Evolutionary conservation across 1,139 yeast genomes (phyloP).

Genomic region (Spathaspora sp.): DNA sequence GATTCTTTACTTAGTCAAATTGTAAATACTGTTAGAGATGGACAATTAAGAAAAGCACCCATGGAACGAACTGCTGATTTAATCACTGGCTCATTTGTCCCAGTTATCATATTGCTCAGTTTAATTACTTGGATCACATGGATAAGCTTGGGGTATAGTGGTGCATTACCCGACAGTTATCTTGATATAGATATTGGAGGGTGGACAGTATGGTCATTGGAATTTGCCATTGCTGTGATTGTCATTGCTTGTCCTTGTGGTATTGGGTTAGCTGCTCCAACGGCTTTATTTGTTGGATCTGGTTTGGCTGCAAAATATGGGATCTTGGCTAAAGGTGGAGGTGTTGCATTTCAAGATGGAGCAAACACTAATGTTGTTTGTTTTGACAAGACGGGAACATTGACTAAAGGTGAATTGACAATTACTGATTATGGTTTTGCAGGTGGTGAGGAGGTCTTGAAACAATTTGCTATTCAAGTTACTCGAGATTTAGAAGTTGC

Average conservation of each 20-base stretch:
- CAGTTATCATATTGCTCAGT: conserved; percentile 61
- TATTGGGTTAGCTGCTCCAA: conserved; percentile 49
- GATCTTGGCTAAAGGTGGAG: conserved; percentile 79
- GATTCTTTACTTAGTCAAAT: conserved; percentile 70
- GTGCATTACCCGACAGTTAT: conserved; percentile 52
- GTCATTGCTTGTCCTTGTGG: conserved; percentile 57
- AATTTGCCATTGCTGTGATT: conserved; percentile 76
- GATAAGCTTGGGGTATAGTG: conserved; percentile 57
- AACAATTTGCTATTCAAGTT: conserved; percentile 41
- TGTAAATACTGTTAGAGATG: conserved; percentile 68
- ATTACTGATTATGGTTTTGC: conserved; percentile 49
- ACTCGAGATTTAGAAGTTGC: conserved; percentile 60
- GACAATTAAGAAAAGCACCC: conserved; percentile 73
- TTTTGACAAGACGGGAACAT: conserved; percentile 80
- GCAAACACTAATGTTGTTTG: conserved; percentile 63
- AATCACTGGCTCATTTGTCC: conserved; percentile 74
- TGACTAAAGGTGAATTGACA: conserved; percentile 63
- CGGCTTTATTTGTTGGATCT: conserved; percentile 48
- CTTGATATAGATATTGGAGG: conserved; percentile 70
- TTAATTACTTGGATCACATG: conserved; percentile 67
- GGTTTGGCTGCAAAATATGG: conserved; percentile 57
- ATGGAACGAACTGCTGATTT: conserved; percentile 70
- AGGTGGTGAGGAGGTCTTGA: conserved; percentile 17
- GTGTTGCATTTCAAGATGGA: conserved; percentile 79
- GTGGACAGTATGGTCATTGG: conserved; percentile 76